phyloP scores from a whole-genome alignment of 257 asterid species.

The Cinchona pubescens region DNA sequence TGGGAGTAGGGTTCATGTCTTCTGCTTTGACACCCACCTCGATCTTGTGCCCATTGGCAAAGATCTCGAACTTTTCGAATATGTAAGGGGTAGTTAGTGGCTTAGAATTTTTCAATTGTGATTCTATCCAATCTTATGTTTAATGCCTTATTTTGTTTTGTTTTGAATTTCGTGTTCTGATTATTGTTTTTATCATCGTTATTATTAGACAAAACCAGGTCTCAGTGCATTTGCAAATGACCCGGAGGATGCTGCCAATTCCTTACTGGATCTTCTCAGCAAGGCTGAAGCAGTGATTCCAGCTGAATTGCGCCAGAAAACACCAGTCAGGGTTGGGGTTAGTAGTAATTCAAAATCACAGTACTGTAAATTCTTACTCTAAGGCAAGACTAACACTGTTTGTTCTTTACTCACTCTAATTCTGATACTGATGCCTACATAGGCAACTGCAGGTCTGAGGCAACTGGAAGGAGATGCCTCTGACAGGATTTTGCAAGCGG shows the following conservation, averaged over 20 bases:
- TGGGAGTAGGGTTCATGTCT: conserved; percentile 88
- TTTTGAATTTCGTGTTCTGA: conserved; percentile 10
- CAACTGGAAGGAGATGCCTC: conserved; percentile 51
- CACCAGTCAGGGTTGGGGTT: conserved; percentile 81
- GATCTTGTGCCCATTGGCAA: conserved; percentile 78
- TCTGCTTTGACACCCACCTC: conserved; percentile 61
- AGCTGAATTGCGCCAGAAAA: conserved; percentile 24
- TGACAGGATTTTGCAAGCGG: conserved; percentile 65
- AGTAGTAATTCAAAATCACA: conserved; percentile 9
- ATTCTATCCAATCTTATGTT: not conserved
- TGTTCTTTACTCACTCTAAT: not conserved
- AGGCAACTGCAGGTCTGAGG: conserved; percentile 90
- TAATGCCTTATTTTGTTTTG: not conserved
- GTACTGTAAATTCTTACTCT: not conserved
- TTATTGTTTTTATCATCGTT: too few relatives aligned
- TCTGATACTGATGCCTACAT: conserved; percentile 9
- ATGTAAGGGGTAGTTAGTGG: too few relatives aligned
- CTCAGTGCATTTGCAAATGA: conserved; percentile 54
- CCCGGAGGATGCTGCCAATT: conserved; percentile 57
- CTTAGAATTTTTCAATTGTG: not conserved
- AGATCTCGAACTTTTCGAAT: conserved; percentile 70
- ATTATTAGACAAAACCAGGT: conserved; percentile 57
- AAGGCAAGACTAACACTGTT: not conserved
- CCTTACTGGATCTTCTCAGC: conserved; percentile 41
- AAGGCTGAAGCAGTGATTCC: conserved; percentile 59